Percentiles rank a stretch among this genome's conserved stretches.
Conservation (phyloP, 2,329 filamentous ascomycete species). For the Calcarisporium arbuscula region DNA sequence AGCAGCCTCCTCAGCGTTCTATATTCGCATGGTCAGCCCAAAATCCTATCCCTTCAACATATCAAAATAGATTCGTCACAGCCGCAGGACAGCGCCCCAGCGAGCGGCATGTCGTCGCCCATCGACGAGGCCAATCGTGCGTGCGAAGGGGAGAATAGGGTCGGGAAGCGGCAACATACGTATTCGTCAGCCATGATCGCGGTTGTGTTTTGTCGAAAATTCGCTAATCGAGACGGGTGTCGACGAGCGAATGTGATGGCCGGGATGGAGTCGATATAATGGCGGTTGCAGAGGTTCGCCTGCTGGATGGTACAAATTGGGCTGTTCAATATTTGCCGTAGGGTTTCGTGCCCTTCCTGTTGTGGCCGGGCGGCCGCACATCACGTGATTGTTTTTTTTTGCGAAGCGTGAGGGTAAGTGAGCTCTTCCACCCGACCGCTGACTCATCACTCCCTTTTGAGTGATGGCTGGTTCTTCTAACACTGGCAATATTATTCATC, state of each 20-base stretch:
- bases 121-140: constrained; percentile 3
- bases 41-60: constrained; percentile 9
- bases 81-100: too few species aligned
- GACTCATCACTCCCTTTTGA: too few species aligned
- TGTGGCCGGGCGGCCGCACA: constrained; percentile 19
- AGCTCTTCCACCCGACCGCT: too few species aligned
- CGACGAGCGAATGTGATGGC: constrained; percentile 36
- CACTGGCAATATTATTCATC: too few species aligned
- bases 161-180: too few species aligned
- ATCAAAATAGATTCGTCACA: constrained; percentile 4
- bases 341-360: constrained; percentile 36
- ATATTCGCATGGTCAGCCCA: constrained; percentile 25
- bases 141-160: constrained; percentile 14
- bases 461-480: too few species aligned
- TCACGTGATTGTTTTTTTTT: constrained; percentile 21
- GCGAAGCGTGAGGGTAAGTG: not conserved
- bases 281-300: constrained; percentile 22
- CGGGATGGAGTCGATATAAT: constrained; percentile 28
- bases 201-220: constrained; percentile 35
- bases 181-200: constrained; percentile 85
- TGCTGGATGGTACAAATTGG: constrained; percentile 20
- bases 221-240: constrained; percentile 38
- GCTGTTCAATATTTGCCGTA: constrained; percentile 29
- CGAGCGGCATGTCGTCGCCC: constrained; percentile 4
- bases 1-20: constrained; percentile 97